These are phyloP conservation scores for Neonectria ditissima DNA, from an alignment of 2,329 filamentous ascomycete genomes.

Conservation along the genomic window DNA sequence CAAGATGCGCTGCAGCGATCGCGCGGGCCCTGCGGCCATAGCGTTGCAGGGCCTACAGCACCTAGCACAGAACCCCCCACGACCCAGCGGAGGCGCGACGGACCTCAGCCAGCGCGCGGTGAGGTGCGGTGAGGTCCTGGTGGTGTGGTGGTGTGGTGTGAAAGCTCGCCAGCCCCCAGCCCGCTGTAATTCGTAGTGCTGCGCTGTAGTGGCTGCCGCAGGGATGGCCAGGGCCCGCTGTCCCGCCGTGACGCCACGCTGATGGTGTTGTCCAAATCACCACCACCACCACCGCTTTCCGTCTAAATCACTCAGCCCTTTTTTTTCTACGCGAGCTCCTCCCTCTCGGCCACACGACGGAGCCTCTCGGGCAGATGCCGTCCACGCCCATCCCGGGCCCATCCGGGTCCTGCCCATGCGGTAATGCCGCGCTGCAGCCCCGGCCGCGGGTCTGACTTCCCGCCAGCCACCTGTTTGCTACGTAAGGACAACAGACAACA, in stretches of 20 bases:
- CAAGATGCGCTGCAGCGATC: constrained; percentile 11
- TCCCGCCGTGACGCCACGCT: constrained; percentile 9
- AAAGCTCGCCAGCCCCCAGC: background rate
- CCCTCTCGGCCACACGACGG: background rate
- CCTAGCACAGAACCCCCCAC: background rate
- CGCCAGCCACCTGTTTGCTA: background rate
- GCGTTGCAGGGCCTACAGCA: background rate
- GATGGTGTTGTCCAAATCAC: background rate
- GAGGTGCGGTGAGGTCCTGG: constrained; percentile 5
- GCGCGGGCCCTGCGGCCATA: background rate
- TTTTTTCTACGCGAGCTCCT: background rate
- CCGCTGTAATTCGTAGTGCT: too few species aligned
- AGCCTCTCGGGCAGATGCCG: constrained; percentile 23
- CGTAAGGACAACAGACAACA: background rate
- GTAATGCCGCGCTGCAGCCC: constrained; percentile 17
- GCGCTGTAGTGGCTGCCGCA: background rate
- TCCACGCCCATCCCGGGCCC: constrained; percentile 17
- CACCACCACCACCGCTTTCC: background rate
- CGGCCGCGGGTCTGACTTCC: constrained; percentile 16
- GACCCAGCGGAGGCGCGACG: background rate
- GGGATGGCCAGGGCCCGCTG: constrained; percentile 8
- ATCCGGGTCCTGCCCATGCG: constrained; percentile 29
- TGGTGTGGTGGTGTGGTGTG: constrained; percentile 6
- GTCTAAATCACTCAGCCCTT: constrained; percentile 25
- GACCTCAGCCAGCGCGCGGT: background rate